A percentile compares a stretch with the other conserved stretches of the same genome.
phyloP scores from a whole-genome alignment of 768 basidiomycete species.

The Neoboletus brunneissimus region DNA sequence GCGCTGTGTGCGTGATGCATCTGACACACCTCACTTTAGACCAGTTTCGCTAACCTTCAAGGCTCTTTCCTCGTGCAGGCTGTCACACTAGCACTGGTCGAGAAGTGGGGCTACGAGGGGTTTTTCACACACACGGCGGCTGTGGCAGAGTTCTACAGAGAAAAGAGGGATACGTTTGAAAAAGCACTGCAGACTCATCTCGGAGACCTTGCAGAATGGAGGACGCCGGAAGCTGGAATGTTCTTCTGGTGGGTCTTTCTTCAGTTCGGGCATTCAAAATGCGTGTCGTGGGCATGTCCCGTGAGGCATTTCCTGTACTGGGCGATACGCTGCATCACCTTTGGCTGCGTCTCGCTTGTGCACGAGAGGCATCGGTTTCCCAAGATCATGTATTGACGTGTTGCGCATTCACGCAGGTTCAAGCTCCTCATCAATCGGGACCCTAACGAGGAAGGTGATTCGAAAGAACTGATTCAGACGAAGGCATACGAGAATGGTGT shows the following conservation, averaged over 20 bases:
- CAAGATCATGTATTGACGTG: constrained; percentile 18
- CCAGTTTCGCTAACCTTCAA: constrained; percentile 65
- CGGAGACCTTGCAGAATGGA: constrained; percentile 73
- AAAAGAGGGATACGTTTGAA: constrained; percentile 77
- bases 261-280: constrained; percentile 10
- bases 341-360: constrained; percentile 4
- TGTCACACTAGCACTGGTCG: constrained; percentile 54
- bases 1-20: neutral
- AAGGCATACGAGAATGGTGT: constrained; percentile 80
- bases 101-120: constrained; percentile 73
- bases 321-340: neutral
- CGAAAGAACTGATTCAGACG: constrained; percentile 65
- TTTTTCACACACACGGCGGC: constrained; percentile 64
- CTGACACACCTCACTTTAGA: constrained; percentile 42
- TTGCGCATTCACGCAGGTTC: constrained; percentile 48
- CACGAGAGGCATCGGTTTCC: constrained; percentile 2
- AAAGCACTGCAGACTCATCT: constrained; percentile 71
- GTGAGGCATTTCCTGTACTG: constrained; percentile 1
- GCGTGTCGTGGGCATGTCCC: constrained; percentile 3
- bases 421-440: constrained; percentile 50
- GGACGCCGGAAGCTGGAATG: constrained; percentile 75
- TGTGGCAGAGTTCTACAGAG: constrained; percentile 73
- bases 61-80: constrained; percentile 61
- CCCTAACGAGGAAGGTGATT: constrained; percentile 53
- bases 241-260: constrained; percentile 69